Evolutionary conservation across 495 filamentous ascomycete species (phyloP), one percentile per base, ranked within the genome.

Genomic region (Astrocystis sublimbata): DNA sequence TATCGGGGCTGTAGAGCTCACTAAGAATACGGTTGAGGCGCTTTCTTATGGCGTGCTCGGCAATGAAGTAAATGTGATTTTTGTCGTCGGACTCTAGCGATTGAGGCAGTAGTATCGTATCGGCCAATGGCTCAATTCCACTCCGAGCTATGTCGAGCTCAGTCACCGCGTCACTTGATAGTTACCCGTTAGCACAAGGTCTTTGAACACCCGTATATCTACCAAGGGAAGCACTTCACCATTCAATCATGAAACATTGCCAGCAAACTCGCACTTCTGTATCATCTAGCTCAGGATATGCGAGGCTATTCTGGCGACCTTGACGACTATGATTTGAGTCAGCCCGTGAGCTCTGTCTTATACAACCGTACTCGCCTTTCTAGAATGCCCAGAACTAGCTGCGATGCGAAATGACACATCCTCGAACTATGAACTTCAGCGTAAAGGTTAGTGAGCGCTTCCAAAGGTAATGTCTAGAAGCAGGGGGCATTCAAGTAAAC

Each of bases 241-340:
- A 76, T 66, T 76, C 73, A 3, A 74, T 64, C 60, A 73, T 72
- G 53, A 74, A 76, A 46, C 72, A 74, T 13, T 71, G 69, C 73
- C 73, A 76, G 47, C 72, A 76, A 36, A 71, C 67, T 23, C 73
- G 67, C 49, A 71, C 60, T 17, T 68, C 64, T 12, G 49, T 62
- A 19, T 76, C 73, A 47, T 72, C 71, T 19, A 69, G 65, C 15
- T 70, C 66, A 9, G 63, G 65, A 40, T 40, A 65, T 36, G 65
- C 64, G 41, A 61, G 54, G 50, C 60, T 53, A 13, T 62, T 54
- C 62, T 62, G 65, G 47, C 61, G 67, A 13, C 60, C 50, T 61
- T 62, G 65, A 43, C 61, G 67, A 56, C 67, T 71, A 57, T 26
- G 15, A 35, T 26, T 58, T 13, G 26, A 3, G 50, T 71, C 46